Evolutionary conservation across 495 filamentous ascomycete genomes (phyloP), one percentile per base, ranked within the genome.

Genomic region (Penicillium desertorum): DNA sequence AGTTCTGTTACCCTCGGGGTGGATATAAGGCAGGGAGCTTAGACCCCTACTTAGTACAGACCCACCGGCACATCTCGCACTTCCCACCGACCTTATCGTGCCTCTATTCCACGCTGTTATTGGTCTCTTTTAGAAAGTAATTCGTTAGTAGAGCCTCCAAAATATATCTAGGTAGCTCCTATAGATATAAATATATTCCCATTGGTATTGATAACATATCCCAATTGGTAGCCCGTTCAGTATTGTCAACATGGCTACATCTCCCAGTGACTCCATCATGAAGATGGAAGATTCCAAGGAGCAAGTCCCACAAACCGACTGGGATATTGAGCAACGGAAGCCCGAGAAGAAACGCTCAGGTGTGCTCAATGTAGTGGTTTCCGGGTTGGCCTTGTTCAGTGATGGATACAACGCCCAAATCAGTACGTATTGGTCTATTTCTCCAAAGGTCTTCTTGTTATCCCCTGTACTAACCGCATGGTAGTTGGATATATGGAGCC

Each of bases 341-440:
- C 25, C 54, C 17, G 45, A 29, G 30, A 46, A 52, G 32, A 63
- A 56, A 29, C 50, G 37, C 43, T 65, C 60, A 0, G 64, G 68
- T 12, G 41, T 70, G 9, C 47, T 77, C 19, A 74, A 70, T 37
- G 71, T 75, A 9, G 27, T 76, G 17, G 59, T 76, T 16, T 58
- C 72, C 0, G 74, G 75, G 0, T 34, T 75, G 17, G 75, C 72
- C 16, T 64, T 78, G 1, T 73, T 75, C 60, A 70, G 67, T 30
- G 76, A 78, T 64, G 76, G 76, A 11, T 78, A 77, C 62, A 77
- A 76, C 58, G 72, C 68, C 16, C 70, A 76, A 50, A 72, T 75
- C 48, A 69, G 69, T 71, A 42, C 30, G 62, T 44, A 6, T 10
- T 16, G 27, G 12, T 4, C 32, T 14, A 16, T 39, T 1, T 4